Base-by-base conservation (phyloP, 2,329 filamentous ascomycete genomes). In the Drechslerella dactyloides region DNA sequence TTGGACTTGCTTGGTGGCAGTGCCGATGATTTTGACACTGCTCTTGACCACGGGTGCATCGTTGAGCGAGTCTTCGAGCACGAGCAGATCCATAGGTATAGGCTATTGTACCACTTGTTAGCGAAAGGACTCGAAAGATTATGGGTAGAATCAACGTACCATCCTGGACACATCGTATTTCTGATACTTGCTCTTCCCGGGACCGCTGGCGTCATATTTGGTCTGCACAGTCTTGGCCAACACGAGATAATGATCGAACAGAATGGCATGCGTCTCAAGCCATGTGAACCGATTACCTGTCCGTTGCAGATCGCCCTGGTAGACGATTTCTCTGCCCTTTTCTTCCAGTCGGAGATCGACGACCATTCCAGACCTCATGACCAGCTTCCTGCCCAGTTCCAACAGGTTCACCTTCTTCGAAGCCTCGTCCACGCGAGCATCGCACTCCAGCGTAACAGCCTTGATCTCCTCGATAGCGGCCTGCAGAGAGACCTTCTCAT, bases 201-300 rank as follows among this genome's bases (percentile, higher is more conserved):
- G 85, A n/a, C 85, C 85, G 53, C 85, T 86, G 50, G 87, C 84
- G 50, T 87, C 86, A 76, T 92, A 91, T 51, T 87, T 83, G 10
- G 85, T 83, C 2, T 88, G 83, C 6, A 91, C 84, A 4, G 83
- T 84, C 82, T 99, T 99, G 42, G 94, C 90, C 50, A 99, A 82
- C 35, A 99, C 93, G 40, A 99, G 84, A 79, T 97, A 99, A 80
- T 99, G 93, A 77, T 99, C 96, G 78, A 99, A 97, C 0, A 99
- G 84, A 51, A 99, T 85, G 1, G 91, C 92, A 78, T 97, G 92
- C 0, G 91, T 96, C 77, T 99, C 94, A 6, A 97, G 87, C 89
- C 93, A 96, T 74, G 89, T 89, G 78, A 97, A 94, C 64, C 92
- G 88, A 78, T 90, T 96, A 62, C 93, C 92, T 82, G 92, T 89